phyloP scores from a whole-genome alignment of 768 basidiomycete genomes.

The Mycena maculata region DNA sequence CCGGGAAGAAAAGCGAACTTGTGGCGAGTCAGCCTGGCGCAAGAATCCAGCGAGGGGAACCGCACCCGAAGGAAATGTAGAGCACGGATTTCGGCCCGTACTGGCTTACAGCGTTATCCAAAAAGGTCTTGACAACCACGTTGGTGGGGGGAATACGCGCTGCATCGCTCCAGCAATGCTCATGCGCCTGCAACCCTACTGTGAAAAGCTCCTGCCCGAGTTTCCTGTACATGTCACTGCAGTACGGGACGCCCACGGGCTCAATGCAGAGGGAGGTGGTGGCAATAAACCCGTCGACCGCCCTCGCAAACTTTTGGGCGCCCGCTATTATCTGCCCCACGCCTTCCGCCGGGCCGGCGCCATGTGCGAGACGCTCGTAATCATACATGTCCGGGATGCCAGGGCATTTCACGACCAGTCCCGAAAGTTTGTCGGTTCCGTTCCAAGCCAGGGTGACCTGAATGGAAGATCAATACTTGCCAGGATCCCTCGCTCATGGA shows the following conservation, averaged over 20 bases:
- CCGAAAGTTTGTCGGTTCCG: slow-evolving; percentile 23
- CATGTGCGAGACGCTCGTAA: slow-evolving; percentile 21
- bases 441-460: slow-evolving; percentile 20
- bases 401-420: slow-evolving; percentile 4
- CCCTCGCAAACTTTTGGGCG: slow-evolving; percentile 14
- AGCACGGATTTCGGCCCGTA: slow-evolving; percentile 13
- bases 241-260: slow-evolving; percentile 12
- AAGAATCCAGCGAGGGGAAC: not conserved
- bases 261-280: slow-evolving; percentile 10
- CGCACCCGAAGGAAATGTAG: slow-evolving; percentile 26
- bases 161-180: not conserved
- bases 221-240: slow-evolving; percentile 1
- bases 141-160: not conserved
- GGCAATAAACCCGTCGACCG: slow-evolving; percentile 17
- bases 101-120: not conserved
- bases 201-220: slow-evolving; percentile 24
- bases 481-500: no score
- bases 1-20: slow-evolving; percentile 4
- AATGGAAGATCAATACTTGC: no score
- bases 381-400: no score
- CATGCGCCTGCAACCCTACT: slow-evolving; percentile 15
- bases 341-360: not conserved
- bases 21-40: not conserved
- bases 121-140: not conserved
- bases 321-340: not conserved